Conservation (phyloP, 768 basidiomycete species). For the Macrocybe gigantea region DNA sequence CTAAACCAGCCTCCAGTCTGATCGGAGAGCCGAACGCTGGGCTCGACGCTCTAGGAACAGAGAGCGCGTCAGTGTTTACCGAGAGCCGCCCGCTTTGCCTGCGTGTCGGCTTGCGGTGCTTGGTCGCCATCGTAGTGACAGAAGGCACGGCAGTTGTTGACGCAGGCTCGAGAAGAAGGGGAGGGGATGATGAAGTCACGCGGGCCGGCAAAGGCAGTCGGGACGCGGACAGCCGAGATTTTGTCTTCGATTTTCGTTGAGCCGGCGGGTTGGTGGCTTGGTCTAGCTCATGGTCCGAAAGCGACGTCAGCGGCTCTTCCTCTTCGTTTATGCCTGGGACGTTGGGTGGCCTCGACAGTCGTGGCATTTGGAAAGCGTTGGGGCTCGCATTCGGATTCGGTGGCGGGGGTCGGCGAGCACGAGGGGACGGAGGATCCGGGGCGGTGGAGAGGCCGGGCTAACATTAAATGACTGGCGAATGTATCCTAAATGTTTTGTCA, state of each 20-base stretch:
- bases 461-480: conserved; percentile 61
- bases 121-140: conserved; percentile 11
- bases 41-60: conserved; percentile 53
- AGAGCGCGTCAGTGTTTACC: conserved; percentile 30
- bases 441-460: conserved; percentile 20
- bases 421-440: conserved; percentile 43
- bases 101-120: conserved; percentile 33
- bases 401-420: conserved; percentile 40
- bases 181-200: conserved; percentile 32
- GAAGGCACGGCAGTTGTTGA: conserved; percentile 11
- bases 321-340: conserved; percentile 66
- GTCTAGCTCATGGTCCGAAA: conserved; percentile 35
- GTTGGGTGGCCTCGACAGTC: conserved; percentile 60
- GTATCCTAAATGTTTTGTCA: conserved; percentile 60
- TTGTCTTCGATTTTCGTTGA: conserved; percentile 38
- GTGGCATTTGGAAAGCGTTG: conserved; percentile 41
- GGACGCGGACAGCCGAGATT: conserved; percentile 42
- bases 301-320: conserved; percentile 46
- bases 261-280: conserved; percentile 23
- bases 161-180: conserved; percentile 16
- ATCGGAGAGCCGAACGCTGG: conserved; percentile 66
- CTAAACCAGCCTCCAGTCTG: conserved; percentile 47
- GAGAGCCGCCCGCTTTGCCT: conserved; percentile 54
- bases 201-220: conserved; percentile 43
- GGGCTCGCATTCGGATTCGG: conserved; percentile 27